Evolutionary conservation across 768 basidiomycete species (phyloP).

Genomic region (Amanita brunnescens): DNA sequence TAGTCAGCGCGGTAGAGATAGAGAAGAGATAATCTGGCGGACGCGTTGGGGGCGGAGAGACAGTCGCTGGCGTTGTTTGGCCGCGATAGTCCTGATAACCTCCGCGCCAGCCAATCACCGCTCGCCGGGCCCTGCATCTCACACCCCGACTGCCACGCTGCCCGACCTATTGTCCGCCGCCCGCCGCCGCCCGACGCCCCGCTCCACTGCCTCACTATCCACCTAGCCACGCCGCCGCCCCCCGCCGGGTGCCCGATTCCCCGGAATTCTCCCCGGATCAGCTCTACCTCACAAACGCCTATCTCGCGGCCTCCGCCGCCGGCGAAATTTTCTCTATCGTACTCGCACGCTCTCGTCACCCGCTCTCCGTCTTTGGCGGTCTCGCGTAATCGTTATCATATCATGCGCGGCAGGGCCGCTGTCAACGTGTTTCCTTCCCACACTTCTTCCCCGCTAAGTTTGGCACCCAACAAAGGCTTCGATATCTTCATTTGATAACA

Average conservation of each 20-base stretch:
- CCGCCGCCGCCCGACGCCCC: not conserved
- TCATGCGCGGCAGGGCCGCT: not conserved
- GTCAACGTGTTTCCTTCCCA: not conserved
- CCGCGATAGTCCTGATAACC: conserved; percentile 9
- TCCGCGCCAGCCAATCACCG: conserved; percentile 25
- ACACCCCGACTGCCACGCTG: too few relatives aligned
- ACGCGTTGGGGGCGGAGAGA: conserved; percentile 17
- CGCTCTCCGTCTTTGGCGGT: not conserved
- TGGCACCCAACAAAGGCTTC: not conserved
- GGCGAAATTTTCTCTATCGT: not conserved
- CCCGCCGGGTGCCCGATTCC: too few relatives aligned
- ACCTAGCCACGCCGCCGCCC: not conserved
- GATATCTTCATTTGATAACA: not conserved
- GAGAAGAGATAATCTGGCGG: conserved; percentile 12
- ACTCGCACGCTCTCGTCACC: not conserved
- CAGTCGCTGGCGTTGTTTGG: not conserved
- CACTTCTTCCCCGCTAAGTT: not conserved
- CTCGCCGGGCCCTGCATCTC: too few relatives aligned
- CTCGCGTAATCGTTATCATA: not conserved
- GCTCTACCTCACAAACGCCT: not conserved
- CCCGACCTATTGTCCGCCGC: conserved; percentile 12
- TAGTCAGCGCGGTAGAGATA: conserved; percentile 8
- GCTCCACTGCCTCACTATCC: not conserved
- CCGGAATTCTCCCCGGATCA: too few relatives aligned
- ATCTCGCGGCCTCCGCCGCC: not conserved